phyloP scores from a whole-genome alignment of 78 protist species.

The Cavenderia fasciculata region DNA sequence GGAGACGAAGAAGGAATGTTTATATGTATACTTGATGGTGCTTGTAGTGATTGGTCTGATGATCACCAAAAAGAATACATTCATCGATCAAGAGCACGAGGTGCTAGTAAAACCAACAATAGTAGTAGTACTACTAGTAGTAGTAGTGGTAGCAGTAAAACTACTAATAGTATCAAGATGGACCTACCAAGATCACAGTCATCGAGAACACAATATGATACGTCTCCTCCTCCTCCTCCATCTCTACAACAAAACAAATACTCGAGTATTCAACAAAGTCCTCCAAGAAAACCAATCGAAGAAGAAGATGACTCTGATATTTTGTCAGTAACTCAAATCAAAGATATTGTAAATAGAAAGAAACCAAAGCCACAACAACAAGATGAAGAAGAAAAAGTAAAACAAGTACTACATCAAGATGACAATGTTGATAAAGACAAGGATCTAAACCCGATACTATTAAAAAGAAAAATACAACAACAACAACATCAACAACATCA shows the following conservation, averaged over 20 bases:
- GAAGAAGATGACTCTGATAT: too few species aligned
- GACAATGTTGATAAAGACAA: too few species aligned
- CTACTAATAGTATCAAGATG: background rate
- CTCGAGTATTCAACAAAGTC: background rate
- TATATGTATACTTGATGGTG: conserved; percentile 1
- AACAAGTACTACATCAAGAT: background rate
- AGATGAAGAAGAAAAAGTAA: background rate
- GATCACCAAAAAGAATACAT: background rate
- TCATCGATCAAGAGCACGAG: background rate
- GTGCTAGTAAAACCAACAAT: background rate
- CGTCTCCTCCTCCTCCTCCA: background rate
- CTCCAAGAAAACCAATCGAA: background rate
- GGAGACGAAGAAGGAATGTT: conserved; percentile 4
- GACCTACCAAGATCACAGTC: background rate
- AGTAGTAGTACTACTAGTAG: background rate
- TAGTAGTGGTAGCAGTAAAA: background rate
- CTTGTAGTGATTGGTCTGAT: conserved; percentile 24
- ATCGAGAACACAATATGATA: background rate
- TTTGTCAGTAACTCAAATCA: too few species aligned
- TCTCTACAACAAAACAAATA: background rate
- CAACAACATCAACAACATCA: too few species aligned
- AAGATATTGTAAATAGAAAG: too few species aligned
- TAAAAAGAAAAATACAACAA: too few species aligned
- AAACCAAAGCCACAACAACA: background rate
- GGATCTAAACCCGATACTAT: too few species aligned